A percentile compares a stretch with the other conserved stretches of the same genome.
Conservation (phyloP, 345 rosid genomes). For the Bruguiera gymnorhiza region DNA sequence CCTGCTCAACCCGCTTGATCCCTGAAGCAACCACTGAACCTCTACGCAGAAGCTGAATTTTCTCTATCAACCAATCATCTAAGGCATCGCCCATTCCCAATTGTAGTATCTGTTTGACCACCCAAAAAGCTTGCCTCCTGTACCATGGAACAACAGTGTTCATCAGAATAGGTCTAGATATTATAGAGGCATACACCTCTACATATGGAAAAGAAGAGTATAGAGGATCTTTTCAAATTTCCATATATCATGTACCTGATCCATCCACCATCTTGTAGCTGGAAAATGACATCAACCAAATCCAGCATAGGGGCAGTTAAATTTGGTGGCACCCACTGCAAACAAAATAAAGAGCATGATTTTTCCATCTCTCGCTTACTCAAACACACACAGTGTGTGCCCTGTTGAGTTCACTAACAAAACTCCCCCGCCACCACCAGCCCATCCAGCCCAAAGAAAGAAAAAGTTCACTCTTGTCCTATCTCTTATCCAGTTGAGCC, state of each 20-base stretch:
- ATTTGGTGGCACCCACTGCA: slow-evolving; percentile 99
- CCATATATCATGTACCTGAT: slow-evolving; percentile 55
- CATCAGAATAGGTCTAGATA: slow-evolving; percentile 6
- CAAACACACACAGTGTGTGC: no score
- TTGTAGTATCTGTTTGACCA: slow-evolving; percentile 92
- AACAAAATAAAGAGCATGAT: slow-evolving; percentile 3
- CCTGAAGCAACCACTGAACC: slow-evolving; percentile 91
- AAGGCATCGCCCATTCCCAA: slow-evolving; percentile 99
- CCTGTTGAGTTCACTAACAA: no score
- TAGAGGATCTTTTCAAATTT: not conserved
- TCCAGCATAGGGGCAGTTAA: slow-evolving; percentile 75
- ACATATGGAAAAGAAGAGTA: not conserved
- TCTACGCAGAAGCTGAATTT: slow-evolving; percentile 76
- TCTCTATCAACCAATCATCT: slow-evolving; percentile 97
- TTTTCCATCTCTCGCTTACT: not conserved
- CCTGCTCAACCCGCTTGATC: slow-evolving; percentile 86
- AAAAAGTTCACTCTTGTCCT: not conserved
- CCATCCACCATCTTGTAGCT: slow-evolving; percentile 99
- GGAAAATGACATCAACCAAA: slow-evolving; percentile 87
- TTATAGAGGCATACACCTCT: slow-evolving; percentile 4
- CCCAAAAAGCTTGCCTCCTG: slow-evolving; percentile 99
- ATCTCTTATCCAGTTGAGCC: not conserved
- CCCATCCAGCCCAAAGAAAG: not conserved
- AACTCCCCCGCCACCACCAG: no score
- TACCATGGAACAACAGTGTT: slow-evolving; percentile 20